These are phyloP conservation scores for Pseudogymnoascus sp. DNA, from an alignment of 2,329 filamentous ascomycete genomes.

Conservation along the genomic window DNA sequence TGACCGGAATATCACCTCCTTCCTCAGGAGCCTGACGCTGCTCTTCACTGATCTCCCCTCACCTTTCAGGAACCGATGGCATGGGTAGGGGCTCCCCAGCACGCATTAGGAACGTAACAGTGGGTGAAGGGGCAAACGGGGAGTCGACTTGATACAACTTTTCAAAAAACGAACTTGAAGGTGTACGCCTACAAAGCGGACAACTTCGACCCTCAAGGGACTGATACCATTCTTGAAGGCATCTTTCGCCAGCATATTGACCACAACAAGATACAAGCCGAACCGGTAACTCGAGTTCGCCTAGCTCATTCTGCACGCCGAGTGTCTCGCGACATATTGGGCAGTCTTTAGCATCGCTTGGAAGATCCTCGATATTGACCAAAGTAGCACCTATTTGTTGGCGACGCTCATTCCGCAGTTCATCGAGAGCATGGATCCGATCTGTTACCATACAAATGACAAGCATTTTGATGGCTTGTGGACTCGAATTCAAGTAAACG, in stretches of 20 bases:
- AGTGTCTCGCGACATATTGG: slow-evolving; percentile 19
- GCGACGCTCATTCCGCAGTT: slow-evolving; percentile 1
- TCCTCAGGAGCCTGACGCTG: not conserved
- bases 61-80: not conserved
- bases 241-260: slow-evolving; percentile 18
- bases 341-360: slow-evolving; percentile 15
- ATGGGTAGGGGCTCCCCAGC: not conserved
- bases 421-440: slow-evolving; percentile 17
- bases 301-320: slow-evolving; percentile 11
- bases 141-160: slow-evolving; percentile 13
- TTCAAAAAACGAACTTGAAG: slow-evolving; percentile 13
- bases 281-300: slow-evolving; percentile 14
- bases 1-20: slow-evolving; percentile 5
- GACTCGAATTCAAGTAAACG: not conserved
- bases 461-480: slow-evolving; percentile 18
- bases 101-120: not conserved
- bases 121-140: not conserved
- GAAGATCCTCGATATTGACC: slow-evolving; percentile 10
- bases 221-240: slow-evolving; percentile 18
- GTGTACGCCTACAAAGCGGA: slow-evolving; percentile 17
- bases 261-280: slow-evolving; percentile 21
- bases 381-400: slow-evolving; percentile 11
- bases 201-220: slow-evolving; percentile 10
- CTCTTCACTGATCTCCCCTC: not conserved
- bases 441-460: slow-evolving; percentile 22